Evolutionary conservation across 2,329 filamentous ascomycete species (phyloP).

Genomic region (Penicillium sclerotiorum): DNA sequence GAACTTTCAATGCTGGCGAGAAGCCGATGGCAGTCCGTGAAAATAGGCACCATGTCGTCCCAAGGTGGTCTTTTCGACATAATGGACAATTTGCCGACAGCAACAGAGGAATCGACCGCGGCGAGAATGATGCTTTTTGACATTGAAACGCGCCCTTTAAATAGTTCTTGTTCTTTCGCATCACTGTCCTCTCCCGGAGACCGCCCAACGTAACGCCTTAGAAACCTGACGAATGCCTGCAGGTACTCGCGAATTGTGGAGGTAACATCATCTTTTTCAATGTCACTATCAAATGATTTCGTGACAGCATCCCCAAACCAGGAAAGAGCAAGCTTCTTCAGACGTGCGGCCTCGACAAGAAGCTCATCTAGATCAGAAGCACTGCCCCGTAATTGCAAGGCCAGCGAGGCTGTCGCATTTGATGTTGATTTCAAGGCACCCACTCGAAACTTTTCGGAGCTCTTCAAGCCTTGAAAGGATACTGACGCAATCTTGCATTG

Average conservation of each 20-base stretch:
- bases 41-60: slow-evolving; percentile 39
- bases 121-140: slow-evolving; percentile 43
- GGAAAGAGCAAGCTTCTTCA: slow-evolving; percentile 46
- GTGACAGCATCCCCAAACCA: slow-evolving; percentile 36
- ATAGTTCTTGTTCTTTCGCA: slow-evolving; percentile 32
- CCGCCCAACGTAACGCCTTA: slow-evolving; percentile 45
- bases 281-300: slow-evolving; percentile 18
- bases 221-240: slow-evolving; percentile 42
- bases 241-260: slow-evolving; percentile 40
- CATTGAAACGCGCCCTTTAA: slow-evolving; percentile 33
- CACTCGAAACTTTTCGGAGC: slow-evolving; percentile 23
- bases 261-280: slow-evolving; percentile 23
- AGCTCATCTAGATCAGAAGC: slow-evolving; percentile 47
- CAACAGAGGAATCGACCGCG: slow-evolving; percentile 44
- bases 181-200: slow-evolving; percentile 30
- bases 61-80: slow-evolving; percentile 41
- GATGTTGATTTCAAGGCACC: slow-evolving; percentile 30
- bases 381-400: slow-evolving; percentile 42
- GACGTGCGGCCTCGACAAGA: slow-evolving; percentile 44
- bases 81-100: slow-evolving; percentile 43
- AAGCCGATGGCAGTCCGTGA: slow-evolving; percentile 42
- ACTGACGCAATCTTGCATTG: slow-evolving; percentile 44
- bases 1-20: slow-evolving; percentile 31
- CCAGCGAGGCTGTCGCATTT: slow-evolving; percentile 39
- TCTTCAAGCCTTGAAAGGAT: slow-evolving; percentile 35